These are phyloP conservation scores for Talaromyces islandicus DNA, from an alignment of 2,329 filamentous ascomycete genomes.

Conservation along the genomic window DNA sequence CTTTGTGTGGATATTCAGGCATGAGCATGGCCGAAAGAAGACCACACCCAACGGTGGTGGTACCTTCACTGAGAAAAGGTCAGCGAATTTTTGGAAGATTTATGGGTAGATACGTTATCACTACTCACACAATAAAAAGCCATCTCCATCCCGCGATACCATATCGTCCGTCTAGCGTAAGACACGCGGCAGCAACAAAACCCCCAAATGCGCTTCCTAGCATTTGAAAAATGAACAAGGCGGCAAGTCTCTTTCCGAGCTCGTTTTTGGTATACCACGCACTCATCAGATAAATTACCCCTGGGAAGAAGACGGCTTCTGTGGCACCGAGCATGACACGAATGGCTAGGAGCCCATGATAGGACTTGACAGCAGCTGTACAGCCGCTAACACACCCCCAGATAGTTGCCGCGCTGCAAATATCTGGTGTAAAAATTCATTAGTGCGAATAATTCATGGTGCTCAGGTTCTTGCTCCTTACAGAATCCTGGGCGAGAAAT, in stretches of 20 bases:
- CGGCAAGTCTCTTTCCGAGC: conserved; percentile 15
- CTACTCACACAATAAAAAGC: conserved; percentile 25
- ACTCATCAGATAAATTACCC: conserved; percentile 60
- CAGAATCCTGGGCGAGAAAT: not conserved
- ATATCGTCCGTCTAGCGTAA: conserved; percentile 24
- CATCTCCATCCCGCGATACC: conserved; percentile 35
- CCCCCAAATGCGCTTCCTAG: conserved; percentile 39
- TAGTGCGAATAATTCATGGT: not conserved
- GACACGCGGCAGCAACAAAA: conserved; percentile 30
- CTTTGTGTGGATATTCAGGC: conserved; percentile 39
- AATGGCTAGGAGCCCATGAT: not conserved
- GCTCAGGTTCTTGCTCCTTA: not conserved
- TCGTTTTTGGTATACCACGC: conserved; percentile 56
- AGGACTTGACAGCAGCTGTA: conserved; percentile 1
- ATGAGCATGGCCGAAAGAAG: conserved; percentile 27
- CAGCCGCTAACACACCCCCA: conserved; percentile 3
- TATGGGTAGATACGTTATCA: not conserved
- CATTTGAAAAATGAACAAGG: conserved; percentile 41
- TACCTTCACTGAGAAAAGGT: conserved; percentile 25
- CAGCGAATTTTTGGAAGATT: not conserved
- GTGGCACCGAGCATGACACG: conserved; percentile 52
- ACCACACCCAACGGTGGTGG: conserved; percentile 30
- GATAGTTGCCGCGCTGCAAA: not conserved
- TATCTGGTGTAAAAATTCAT: not conserved
- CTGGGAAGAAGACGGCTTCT: conserved; percentile 60